These are phyloP conservation scores for Aspergillus tubingensis DNA, from an alignment of 2,329 filamentous ascomycete genomes.

Conservation along the genomic window DNA sequence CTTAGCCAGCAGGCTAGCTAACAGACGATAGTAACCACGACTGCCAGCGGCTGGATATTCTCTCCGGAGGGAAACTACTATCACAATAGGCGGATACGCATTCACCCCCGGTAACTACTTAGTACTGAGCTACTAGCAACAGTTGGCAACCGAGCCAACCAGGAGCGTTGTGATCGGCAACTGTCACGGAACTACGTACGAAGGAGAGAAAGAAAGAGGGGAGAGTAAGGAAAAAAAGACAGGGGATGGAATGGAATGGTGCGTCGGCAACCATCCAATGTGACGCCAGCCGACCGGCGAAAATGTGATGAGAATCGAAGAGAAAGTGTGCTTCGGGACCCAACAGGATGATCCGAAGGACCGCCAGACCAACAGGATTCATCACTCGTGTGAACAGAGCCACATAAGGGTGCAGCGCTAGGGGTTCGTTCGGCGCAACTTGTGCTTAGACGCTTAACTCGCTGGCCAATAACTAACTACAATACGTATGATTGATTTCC, in stretches of 20 bases:
- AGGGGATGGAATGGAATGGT: not conserved
- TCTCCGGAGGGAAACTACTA: too few species aligned
- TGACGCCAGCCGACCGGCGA: conserved; percentile 19
- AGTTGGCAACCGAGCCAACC: too few species aligned
- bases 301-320: conserved; percentile 22
- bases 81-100: too few species aligned
- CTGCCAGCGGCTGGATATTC: too few species aligned
- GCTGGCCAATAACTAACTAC: conserved; percentile 5
- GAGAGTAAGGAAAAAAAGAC: too few species aligned
- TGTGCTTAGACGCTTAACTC: conserved; percentile 9
- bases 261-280: conserved; percentile 13
- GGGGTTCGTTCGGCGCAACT: conserved; percentile 12
- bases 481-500: conserved; percentile 14
- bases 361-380: conserved; percentile 19
- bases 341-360: conserved; percentile 20
- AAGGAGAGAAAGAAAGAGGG: too few species aligned
- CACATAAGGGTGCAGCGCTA: conserved; percentile 17
- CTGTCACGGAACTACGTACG: too few species aligned
- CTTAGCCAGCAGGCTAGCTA: too few species aligned
- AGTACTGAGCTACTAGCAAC: too few species aligned
- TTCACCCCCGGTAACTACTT: too few species aligned
- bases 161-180: too few species aligned
- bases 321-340: conserved; percentile 6
- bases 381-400: conserved; percentile 15
- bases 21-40: too few species aligned